A percentile compares a stretch with the other conserved stretches of the same genome.
Conservation (phyloP, 1,284 basidiomycete genomes). For the Schizophyllum commune region DNA sequence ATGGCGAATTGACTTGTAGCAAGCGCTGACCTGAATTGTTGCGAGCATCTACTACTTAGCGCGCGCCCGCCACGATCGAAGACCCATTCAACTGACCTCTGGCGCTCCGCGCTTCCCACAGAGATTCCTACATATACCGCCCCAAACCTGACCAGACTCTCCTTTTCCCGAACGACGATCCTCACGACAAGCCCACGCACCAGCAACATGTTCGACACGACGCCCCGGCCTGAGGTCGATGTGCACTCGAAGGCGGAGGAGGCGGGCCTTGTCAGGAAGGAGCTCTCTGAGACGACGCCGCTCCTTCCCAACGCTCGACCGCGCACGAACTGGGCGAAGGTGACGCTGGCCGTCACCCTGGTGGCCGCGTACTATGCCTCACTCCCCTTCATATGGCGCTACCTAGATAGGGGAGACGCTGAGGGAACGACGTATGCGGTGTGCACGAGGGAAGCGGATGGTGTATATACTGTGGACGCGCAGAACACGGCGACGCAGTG, state of each 20-base stretch:
- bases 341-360: not conserved
- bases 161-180: too few relatives aligned
- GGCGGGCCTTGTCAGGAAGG: not conserved
- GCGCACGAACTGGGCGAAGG: not conserved
- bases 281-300: not conserved
- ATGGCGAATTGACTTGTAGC: too few relatives aligned
- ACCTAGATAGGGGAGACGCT: not conserved
- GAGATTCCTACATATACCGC: too few relatives aligned
- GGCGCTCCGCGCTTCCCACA: too few relatives aligned
- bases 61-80: too few relatives aligned
- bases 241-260: not conserved
- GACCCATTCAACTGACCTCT: too few relatives aligned
- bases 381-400: not conserved
- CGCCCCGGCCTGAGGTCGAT: too few relatives aligned
- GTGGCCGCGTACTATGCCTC: not conserved
- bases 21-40: too few relatives aligned
- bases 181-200: too few relatives aligned
- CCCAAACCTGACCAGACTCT: too few relatives aligned
- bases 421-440: constrained; percentile 36
- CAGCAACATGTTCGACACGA: too few relatives aligned
- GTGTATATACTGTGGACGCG: constrained; percentile 57
- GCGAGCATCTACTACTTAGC: too few relatives aligned
- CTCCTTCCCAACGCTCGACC: not conserved
- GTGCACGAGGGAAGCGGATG: constrained; percentile 38
- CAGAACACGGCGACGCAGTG: constrained; percentile 45